These are phyloP conservation scores for Penstemon davidsonii DNA, from an alignment of 257 asterid species.

Conservation along the genomic window DNA sequence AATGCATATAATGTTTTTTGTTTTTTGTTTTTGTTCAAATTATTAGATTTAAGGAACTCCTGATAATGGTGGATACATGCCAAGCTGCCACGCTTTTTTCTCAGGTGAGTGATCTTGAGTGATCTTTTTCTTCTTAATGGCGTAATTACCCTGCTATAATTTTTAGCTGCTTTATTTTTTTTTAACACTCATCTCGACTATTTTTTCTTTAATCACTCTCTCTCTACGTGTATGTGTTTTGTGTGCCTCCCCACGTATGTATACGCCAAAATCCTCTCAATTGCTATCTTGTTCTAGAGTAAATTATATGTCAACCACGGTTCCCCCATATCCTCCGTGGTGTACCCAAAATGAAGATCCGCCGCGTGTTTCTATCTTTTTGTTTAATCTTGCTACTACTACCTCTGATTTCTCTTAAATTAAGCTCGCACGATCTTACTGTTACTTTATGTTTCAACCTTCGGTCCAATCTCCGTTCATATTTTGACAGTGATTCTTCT, in stretches of 20 bases:
- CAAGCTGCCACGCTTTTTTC: conserved; percentile 99
- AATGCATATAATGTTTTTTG: conserved; percentile 2
- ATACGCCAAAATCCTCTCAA: background rate
- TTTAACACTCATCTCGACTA: background rate
- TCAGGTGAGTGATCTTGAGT: conserved; percentile 61
- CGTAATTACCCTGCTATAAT: conserved; percentile 2
- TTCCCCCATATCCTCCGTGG: background rate
- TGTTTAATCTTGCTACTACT: conserved; percentile 7
- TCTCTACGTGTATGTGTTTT: background rate
- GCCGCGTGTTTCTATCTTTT: background rate
- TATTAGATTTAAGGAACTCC: conserved; percentile 90
- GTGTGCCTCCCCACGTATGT: background rate
- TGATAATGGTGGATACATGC: conserved; percentile 98
- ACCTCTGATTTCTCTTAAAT: background rate
- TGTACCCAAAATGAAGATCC: conserved; percentile 6
- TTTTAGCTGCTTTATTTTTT: background rate
- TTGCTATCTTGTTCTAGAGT: background rate
- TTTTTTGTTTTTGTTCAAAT: conserved; percentile 29
- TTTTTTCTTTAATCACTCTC: conserved; percentile 11
- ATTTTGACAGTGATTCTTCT: background rate
- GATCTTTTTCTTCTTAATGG: conserved; percentile 17
- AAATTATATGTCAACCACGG: background rate
- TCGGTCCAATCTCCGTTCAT: background rate
- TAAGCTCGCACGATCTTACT: conserved; percentile 5
- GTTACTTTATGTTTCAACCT: background rate